Conservation (phyloP, 768 basidiomycete species). For the Tricholoma sp. region DNA sequence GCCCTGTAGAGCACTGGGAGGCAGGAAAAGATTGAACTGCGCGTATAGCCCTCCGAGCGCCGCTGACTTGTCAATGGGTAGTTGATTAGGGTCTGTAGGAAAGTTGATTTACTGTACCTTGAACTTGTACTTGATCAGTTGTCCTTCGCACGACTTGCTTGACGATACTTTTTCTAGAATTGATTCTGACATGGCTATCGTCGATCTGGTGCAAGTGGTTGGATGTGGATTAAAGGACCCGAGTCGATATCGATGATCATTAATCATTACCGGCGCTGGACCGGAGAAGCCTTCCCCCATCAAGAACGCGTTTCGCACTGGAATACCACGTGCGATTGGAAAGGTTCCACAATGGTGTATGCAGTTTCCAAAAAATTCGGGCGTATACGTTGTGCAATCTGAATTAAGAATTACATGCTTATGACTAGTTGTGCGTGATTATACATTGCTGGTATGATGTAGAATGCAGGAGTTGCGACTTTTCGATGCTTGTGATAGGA, state of each 20-base stretch:
- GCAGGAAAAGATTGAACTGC: constrained; percentile 87
- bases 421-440: background rate
- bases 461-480: background rate
- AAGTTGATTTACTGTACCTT: constrained; percentile 35
- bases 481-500: too few species aligned
- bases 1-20: constrained; percentile 38
- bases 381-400: too few species aligned
- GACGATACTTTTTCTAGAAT: constrained; percentile 62
- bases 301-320: too few species aligned
- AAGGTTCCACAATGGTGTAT: too few species aligned
- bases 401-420: background rate
- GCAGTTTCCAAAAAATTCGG: too few species aligned
- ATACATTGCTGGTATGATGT: background rate
- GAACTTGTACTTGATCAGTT: constrained; percentile 83
- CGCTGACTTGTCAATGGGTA: constrained; percentile 43
- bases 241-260: too few species aligned
- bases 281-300: too few species aligned
- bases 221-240: background rate
- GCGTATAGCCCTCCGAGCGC: constrained; percentile 66
- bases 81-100: constrained; percentile 2
- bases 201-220: background rate
- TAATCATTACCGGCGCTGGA: too few species aligned
- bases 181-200: constrained; percentile 8
- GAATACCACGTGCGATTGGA: too few species aligned
- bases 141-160: constrained; percentile 78